phyloP scores from a whole-genome alignment of 176 grass and related monocot genomes.

The Tuctoria greenei region DNA sequence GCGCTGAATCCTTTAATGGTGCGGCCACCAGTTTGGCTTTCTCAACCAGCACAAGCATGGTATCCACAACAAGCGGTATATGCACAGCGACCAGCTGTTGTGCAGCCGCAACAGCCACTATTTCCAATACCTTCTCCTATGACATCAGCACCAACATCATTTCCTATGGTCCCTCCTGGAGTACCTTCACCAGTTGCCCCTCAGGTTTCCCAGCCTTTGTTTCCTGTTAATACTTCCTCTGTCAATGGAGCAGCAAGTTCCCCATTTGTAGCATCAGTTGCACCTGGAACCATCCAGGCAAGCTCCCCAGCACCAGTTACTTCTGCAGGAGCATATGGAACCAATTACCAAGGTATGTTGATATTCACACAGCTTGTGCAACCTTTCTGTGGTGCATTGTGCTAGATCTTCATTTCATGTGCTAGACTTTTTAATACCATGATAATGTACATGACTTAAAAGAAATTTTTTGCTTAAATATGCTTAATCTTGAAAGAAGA shows the following conservation, averaged over 20 bases:
- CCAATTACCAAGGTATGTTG: constrained; percentile 67
- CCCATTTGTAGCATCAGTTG: constrained; percentile 44
- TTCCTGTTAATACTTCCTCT: constrained; percentile 71
- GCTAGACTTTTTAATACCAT: not conserved
- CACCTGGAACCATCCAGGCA: constrained; percentile 45
- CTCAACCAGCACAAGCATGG: constrained; percentile 61
- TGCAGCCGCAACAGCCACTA: constrained; percentile 64
- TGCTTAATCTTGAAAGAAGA: constrained; percentile 9
- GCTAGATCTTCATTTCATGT: not conserved
- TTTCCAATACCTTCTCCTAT: constrained; percentile 84
- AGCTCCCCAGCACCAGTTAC: constrained; percentile 53
- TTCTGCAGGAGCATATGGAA: constrained; percentile 47
- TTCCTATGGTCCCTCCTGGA: constrained; percentile 52
- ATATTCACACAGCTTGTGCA: constrained; percentile 20
- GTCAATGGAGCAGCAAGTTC: constrained; percentile 52
- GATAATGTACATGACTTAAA: not conserved
- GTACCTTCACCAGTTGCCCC: constrained; percentile 54
- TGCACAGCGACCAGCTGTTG: constrained; percentile 50
- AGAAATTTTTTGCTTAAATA: constrained; percentile 2
- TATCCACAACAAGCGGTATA: constrained; percentile 63
- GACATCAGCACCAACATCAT: constrained; percentile 53
- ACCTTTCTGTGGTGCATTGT: not conserved
- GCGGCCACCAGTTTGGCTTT: constrained; percentile 57
- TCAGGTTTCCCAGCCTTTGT: constrained; percentile 78
- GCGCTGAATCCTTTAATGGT: constrained; percentile 57